Percentiles rank a stretch among this genome's conserved stretches.
phyloP scores from a whole-genome alignment of 176 grass and related monocot species.

The Alloteropsis semialata region DNA sequence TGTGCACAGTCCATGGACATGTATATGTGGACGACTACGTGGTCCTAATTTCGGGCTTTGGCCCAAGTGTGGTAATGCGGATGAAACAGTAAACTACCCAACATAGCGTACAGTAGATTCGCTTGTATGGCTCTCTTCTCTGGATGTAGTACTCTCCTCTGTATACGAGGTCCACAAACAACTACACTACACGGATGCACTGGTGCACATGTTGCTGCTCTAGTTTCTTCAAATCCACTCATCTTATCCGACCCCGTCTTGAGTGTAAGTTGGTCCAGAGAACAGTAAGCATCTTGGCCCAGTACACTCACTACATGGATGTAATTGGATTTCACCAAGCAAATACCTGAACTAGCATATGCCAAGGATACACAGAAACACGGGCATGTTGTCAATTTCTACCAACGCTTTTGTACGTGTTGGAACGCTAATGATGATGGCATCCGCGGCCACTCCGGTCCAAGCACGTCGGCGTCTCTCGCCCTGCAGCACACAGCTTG shows the following conservation, averaged over 20 bases:
- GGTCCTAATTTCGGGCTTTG: background rate
- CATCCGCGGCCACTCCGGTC: background rate
- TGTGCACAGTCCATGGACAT: background rate
- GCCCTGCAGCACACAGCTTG: background rate
- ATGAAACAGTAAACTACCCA: background rate
- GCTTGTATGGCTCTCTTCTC: background rate
- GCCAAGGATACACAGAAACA: background rate
- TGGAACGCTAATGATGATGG: background rate
- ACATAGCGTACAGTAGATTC: background rate
- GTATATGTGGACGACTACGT: background rate
- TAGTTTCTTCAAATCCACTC: background rate
- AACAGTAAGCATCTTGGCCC: background rate
- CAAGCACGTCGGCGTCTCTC: background rate
- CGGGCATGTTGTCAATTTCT: background rate
- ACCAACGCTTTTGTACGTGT: background rate
- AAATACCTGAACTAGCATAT: background rate
- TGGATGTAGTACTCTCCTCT: background rate
- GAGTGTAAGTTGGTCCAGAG: background rate
- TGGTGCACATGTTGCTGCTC: background rate
- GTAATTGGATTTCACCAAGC: background rate
- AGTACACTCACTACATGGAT: too few relatives aligned
- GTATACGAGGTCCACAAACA: background rate
- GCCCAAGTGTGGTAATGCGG: background rate
- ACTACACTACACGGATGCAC: background rate
- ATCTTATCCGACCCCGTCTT: background rate